Conservation (phyloP, 2,329 filamentous ascomycete genomes). For the Aspergillus fumigatus region DNA sequence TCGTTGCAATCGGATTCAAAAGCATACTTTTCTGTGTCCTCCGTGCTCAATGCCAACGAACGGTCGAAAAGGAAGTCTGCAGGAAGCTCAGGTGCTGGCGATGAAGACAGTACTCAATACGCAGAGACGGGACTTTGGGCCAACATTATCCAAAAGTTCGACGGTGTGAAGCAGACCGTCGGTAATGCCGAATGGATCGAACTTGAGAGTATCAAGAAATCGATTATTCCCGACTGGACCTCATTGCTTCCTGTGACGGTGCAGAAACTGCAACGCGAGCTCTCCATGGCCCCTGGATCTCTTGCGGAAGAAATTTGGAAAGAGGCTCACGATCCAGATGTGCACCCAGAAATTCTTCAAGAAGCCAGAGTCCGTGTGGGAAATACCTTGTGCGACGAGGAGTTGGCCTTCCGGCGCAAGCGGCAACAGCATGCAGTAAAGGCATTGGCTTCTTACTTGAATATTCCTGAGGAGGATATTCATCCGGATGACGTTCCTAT, state of each 20-base stretch:
- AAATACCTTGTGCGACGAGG: slow-evolving; percentile 73
- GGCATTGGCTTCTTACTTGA: slow-evolving; percentile 78
- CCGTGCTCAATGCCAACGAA: slow-evolving; percentile 10
- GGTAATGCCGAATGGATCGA: slow-evolving; percentile 40
- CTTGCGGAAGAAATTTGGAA: slow-evolving; percentile 90
- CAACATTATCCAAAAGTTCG: slow-evolving; percentile 48
- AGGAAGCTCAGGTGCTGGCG: slow-evolving; percentile 12
- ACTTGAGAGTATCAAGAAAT: slow-evolving; percentile 58
- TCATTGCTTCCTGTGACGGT: slow-evolving; percentile 70
- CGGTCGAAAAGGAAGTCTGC: slow-evolving; percentile 6
- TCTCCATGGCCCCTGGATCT: slow-evolving; percentile 82
- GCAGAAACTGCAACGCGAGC: slow-evolving; percentile 77
- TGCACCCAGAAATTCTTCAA: slow-evolving; percentile 83
- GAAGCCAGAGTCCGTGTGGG: slow-evolving; percentile 80
- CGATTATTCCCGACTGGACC: slow-evolving; percentile 79
- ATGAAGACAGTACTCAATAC: slow-evolving; percentile 9
- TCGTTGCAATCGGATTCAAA: slow-evolving; percentile 17
- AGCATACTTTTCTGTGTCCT: slow-evolving; percentile 20
- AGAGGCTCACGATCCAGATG: slow-evolving; percentile 76
- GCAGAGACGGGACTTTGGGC: slow-evolving; percentile 39
- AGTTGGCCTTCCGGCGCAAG: slow-evolving; percentile 67
- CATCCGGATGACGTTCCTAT: slow-evolving; percentile 88
- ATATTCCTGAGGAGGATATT: slow-evolving; percentile 72
- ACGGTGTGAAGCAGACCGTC: slow-evolving; percentile 37
- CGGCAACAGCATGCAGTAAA: slow-evolving; percentile 64